These are phyloP conservation scores for Rhizopus delemar DNA, from an alignment of 371 early-diverging fungal genomes.

Conservation along the genomic window DNA sequence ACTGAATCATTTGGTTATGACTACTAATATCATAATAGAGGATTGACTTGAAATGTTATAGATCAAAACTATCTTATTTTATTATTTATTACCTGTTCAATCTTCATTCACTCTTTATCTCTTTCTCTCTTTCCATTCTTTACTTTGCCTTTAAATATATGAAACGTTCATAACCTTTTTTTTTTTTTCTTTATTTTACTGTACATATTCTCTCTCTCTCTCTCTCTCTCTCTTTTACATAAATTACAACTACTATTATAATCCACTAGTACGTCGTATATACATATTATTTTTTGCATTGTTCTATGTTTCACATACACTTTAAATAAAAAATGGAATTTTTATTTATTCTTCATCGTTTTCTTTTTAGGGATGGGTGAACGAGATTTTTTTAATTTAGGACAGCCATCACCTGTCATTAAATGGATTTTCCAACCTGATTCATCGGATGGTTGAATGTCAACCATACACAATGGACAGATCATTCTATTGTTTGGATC, in stretches of 20 bases:
- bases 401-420: slow-evolving; percentile 57
- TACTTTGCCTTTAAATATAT: neutral
- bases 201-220: no score
- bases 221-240: no score
- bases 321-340: no score
- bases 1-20: neutral
- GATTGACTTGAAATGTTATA: neutral
- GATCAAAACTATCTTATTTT: neutral
- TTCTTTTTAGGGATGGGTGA: neutral
- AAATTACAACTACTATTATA: no score
- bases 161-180: no score
- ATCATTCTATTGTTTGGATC: slow-evolving; percentile 32
- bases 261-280: no score
- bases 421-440: slow-evolving; percentile 70
- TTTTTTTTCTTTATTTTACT: no score
- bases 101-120: neutral
- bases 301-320: no score
- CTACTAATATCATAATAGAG: neutral
- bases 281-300: no score
- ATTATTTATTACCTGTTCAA: neutral
- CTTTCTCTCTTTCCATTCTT: neutral
- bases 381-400: slow-evolving; percentile 27
- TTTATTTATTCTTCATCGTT: no score
- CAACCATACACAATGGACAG: slow-evolving; percentile 68
- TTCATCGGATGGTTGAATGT: slow-evolving; percentile 61